A percentile compares a stretch with the other conserved stretches of the same genome.
phyloP scores from a whole-genome alignment of 1,284 basidiomycete genomes.

The Farysia itapuensis region DNA sequence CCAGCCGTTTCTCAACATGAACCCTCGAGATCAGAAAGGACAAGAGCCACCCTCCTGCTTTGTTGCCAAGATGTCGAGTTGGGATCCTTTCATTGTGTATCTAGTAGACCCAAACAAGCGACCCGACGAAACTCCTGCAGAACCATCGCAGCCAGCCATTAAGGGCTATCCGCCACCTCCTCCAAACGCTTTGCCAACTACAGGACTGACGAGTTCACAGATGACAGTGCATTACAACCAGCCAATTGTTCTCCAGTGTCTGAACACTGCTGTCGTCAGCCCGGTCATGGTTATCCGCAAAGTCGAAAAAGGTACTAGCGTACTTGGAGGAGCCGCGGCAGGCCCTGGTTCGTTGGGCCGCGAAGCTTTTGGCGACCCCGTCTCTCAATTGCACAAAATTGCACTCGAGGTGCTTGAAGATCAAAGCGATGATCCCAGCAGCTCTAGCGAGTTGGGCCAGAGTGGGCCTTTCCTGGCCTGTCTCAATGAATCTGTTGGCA shows the following conservation, averaged over 20 bases:
- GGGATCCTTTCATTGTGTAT: slow-evolving; percentile 89
- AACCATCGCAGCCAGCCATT: slow-evolving; percentile 63
- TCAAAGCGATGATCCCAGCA: slow-evolving; percentile 15
- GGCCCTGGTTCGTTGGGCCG: slow-evolving; percentile 71
- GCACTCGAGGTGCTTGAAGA: slow-evolving; percentile 52
- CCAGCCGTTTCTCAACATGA: slow-evolving; percentile 47
- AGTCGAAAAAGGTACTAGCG: slow-evolving; percentile 85
- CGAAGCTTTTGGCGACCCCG: slow-evolving; percentile 87
- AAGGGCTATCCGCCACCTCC: slow-evolving; percentile 76
- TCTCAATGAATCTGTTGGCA: slow-evolving; percentile 49
- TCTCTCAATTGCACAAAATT: slow-evolving; percentile 82
- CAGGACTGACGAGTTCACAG: slow-evolving; percentile 80
- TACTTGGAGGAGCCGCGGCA: slow-evolving; percentile 77
- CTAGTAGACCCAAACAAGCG: slow-evolving; percentile 71
- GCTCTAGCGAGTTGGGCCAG: slow-evolving; percentile 22
- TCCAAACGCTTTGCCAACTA: slow-evolving; percentile 78
- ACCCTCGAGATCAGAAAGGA: slow-evolving; percentile 26
- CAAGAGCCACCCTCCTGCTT: slow-evolving; percentile 59
- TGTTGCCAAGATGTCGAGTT: slow-evolving; percentile 62
- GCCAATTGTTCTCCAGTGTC: slow-evolving; percentile 88
- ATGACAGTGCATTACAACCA: slow-evolving; percentile 84
- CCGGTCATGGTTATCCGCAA: slow-evolving; percentile 90
- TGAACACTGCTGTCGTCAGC: slow-evolving; percentile 88
- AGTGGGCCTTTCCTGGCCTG: slow-evolving; percentile 53
- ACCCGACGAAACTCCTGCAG: slow-evolving; percentile 73